Evolutionary conservation across 2,329 filamentous ascomycete species (phyloP).

Genomic region (Ciborinia camelliae): DNA sequence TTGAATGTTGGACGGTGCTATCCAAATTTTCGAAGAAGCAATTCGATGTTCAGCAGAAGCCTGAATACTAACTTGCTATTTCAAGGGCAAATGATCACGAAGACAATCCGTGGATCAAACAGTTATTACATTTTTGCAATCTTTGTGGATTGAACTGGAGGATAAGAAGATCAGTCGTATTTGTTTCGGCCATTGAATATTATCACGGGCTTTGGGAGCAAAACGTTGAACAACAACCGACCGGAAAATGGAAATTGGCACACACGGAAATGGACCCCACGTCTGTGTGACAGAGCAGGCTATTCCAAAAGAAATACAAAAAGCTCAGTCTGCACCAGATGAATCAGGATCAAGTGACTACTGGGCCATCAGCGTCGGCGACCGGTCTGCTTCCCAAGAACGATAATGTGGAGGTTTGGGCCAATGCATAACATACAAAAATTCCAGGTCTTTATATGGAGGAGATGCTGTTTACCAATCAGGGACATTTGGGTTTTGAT

Average conservation of each 20-base stretch:
- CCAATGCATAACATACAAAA: constrained; percentile 61
- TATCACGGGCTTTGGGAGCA: constrained; percentile 67
- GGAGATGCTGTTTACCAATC: constrained; percentile 66
- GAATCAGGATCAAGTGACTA: constrained; percentile 71
- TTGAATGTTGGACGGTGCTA: too few species aligned
- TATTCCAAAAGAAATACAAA: constrained; percentile 50
- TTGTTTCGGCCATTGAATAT: constrained; percentile 85
- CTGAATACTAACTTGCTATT: neutral
- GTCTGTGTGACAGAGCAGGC: constrained; percentile 61
- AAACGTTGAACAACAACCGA: constrained; percentile 63
- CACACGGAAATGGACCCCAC: constrained; percentile 68
- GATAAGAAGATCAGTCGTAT: constrained; percentile 73
- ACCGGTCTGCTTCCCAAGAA: constrained; percentile 4
- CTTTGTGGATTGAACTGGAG: constrained; percentile 55
- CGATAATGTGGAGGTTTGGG: constrained; percentile 58
- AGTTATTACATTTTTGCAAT: constrained; percentile 61
- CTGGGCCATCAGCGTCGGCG: constrained; percentile 51
- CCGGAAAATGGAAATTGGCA: constrained; percentile 75
- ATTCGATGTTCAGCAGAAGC: neutral
- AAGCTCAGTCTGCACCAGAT: constrained; percentile 72
- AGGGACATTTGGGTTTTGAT: constrained; percentile 84
- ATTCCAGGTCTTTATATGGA: constrained; percentile 76
- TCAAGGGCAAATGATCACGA: constrained; percentile 58
- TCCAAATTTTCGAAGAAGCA: neutral
- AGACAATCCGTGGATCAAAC: constrained; percentile 70